phyloP scores from a whole-genome alignment of 208 protist species.

The Wallacemonas sp. region DNA sequence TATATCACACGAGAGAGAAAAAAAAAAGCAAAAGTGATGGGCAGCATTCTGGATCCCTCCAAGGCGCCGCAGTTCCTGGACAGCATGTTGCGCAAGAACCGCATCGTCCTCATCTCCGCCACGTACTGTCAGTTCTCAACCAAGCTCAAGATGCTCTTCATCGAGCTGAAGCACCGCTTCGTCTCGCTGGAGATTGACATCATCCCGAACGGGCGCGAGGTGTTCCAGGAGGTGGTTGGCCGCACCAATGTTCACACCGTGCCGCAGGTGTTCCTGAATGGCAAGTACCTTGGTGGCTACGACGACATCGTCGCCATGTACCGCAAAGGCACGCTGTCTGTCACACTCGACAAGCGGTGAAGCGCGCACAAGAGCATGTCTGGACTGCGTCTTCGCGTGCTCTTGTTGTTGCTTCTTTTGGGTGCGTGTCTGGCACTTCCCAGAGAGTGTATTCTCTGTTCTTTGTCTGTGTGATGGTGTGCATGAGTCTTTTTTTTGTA shows the following conservation, averaged over 20 bases:
- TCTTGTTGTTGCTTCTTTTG: neutral
- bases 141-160: slow-evolving; percentile 81
- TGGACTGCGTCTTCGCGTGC: too few species aligned
- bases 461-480: too few species aligned
- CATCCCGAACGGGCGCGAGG: slow-evolving; percentile 82
- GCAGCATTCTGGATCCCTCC: slow-evolving; percentile 51
- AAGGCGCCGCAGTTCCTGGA: slow-evolving; percentile 82
- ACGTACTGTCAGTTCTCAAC: slow-evolving; percentile 91
- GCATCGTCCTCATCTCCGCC: slow-evolving; percentile 81
- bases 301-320: slow-evolving; percentile 82
- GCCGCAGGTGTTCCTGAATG: slow-evolving; percentile 81
- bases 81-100: slow-evolving; percentile 73
- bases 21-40: slow-evolving; percentile 16
- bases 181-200: slow-evolving; percentile 89
- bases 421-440: too few species aligned
- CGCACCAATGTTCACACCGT: slow-evolving; percentile 79
- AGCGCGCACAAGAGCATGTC: neutral
- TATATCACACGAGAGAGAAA: too few species aligned
- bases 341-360: slow-evolving; percentile 55
- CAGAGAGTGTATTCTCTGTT: too few species aligned
- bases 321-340: slow-evolving; percentile 50
- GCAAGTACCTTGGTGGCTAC: slow-evolving; percentile 86
- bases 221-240: slow-evolving; percentile 76
- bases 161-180: slow-evolving; percentile 82
- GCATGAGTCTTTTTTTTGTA: too few species aligned